Evolutionary conservation across 2,329 filamentous ascomycete species (phyloP).

Genomic region (Claviceps lovelessii): DNA sequence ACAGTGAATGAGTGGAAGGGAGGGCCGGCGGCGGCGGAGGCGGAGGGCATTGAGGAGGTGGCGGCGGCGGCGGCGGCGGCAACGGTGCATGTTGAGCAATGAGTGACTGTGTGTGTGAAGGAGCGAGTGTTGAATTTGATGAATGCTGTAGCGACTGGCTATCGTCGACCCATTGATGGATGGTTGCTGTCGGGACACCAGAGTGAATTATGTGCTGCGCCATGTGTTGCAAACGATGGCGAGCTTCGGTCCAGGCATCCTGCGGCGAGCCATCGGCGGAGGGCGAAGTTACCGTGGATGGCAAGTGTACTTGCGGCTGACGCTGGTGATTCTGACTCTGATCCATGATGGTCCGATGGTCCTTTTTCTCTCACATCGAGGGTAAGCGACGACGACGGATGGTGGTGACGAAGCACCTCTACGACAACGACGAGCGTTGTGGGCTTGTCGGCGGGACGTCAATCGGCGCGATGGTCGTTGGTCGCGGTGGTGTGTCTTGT

Average conservation of each 20-base stretch:
- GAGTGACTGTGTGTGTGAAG: conserved; percentile 8
- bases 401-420: conserved; percentile 7
- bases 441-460: neutral
- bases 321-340: conserved; percentile 15
- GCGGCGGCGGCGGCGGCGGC: conserved; percentile 11
- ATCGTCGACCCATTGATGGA: conserved; percentile 27
- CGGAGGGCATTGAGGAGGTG: conserved; percentile 11
- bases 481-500: conserved; percentile 4
- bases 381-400: conserved; percentile 8
- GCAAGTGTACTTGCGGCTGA: conserved; percentile 13
- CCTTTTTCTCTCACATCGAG: conserved; percentile 14
- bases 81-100: conserved; percentile 14
- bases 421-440: conserved; percentile 6
- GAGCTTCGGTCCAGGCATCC: conserved; percentile 30
- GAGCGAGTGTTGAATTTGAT: conserved; percentile 8
- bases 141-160: conserved; percentile 20
- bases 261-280: conserved; percentile 23
- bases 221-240: conserved; percentile 30
- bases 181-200: conserved; percentile 28
- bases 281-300: conserved; percentile 7
- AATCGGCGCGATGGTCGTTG: conserved; percentile 4
- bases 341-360: conserved; percentile 15
- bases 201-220: conserved; percentile 32
- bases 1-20: conserved; percentile 9
- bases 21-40: conserved; percentile 16